phyloP scores from a whole-genome alignment of 2,329 filamentous ascomycete genomes.

The Colletotrichum shisoi region DNA sequence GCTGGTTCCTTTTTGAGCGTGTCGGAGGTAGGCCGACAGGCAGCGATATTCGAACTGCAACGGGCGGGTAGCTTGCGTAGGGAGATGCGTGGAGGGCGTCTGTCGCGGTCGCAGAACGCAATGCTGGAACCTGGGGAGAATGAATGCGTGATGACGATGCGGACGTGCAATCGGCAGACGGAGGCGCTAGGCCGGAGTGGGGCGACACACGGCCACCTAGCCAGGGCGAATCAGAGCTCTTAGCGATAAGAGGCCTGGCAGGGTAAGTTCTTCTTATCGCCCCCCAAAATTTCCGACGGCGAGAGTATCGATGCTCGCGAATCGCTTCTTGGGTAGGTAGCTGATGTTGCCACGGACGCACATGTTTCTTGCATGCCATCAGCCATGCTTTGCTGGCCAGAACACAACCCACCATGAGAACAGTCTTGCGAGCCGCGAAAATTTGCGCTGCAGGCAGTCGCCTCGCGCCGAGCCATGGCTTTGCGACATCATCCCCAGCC shows the following conservation, averaged over 20 bases:
- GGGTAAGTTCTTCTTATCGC: slow-evolving; percentile 31
- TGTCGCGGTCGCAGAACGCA: slow-evolving; percentile 25
- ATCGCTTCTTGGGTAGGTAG: not conserved
- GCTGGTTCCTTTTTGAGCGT: not conserved
- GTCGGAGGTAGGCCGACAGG: not conserved
- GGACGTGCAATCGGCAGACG: slow-evolving; percentile 28
- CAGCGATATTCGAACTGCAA: slow-evolving; percentile 23
- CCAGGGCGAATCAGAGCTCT: slow-evolving; percentile 13
- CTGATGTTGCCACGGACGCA: not conserved
- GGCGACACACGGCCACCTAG: not conserved
- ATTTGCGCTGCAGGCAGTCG: slow-evolving; percentile 25
- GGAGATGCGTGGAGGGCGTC: slow-evolving; percentile 22
- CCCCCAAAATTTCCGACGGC: slow-evolving; percentile 31
- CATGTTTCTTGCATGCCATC: slow-evolving; percentile 21
- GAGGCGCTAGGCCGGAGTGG: slow-evolving; percentile 36
- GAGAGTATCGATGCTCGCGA: slow-evolving; percentile 19
- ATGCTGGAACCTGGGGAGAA: slow-evolving; percentile 2
- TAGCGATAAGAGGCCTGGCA: slow-evolving; percentile 16
- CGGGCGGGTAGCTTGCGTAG: slow-evolving; percentile 19
- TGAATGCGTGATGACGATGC: slow-evolving; percentile 39
- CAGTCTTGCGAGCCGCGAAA: slow-evolving; percentile 28
- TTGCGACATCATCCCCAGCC: slow-evolving; percentile 30
- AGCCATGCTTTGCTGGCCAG: slow-evolving; percentile 25
- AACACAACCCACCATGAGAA: slow-evolving; percentile 34
- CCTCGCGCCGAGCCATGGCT: slow-evolving; percentile 32